These are phyloP conservation scores for Fraxinus velutina DNA, from an alignment of 305 asterid species.

Conservation along the genomic window DNA sequence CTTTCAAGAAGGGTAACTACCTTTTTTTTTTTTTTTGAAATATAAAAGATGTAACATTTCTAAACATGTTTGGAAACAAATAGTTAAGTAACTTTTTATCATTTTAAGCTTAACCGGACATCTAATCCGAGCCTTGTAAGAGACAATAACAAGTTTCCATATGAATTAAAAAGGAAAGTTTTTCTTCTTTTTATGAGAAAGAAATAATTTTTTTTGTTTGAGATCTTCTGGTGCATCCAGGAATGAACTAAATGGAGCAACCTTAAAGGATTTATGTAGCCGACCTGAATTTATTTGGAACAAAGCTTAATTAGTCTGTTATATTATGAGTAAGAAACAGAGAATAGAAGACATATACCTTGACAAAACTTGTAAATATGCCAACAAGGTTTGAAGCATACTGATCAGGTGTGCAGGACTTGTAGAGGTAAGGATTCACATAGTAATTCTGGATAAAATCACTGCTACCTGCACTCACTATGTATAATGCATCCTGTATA, in stretches of 20 bases:
- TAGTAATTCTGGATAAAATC: constrained; percentile 81
- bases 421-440: constrained; percentile 62
- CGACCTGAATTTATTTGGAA: not conserved
- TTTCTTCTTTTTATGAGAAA: not conserved
- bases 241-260: not conserved
- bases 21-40: not conserved
- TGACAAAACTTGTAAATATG: constrained; percentile 47
- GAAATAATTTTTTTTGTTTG: not conserved
- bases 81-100: not conserved
- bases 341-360: constrained; percentile 34
- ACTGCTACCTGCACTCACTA: constrained; percentile 64
- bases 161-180: not conserved
- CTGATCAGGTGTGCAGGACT: constrained; percentile 60
- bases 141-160: not conserved
- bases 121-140: not conserved
- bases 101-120: not conserved
- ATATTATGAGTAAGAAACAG: not conserved
- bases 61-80: not conserved
- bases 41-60: not conserved
- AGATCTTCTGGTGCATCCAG: not conserved
- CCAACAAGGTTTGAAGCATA: constrained; percentile 58
- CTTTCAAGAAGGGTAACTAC: not conserved
- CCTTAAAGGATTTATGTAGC: not conserved
- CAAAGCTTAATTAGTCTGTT: not conserved
- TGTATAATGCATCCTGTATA: constrained; percentile 53